Evolutionary conservation across 2,329 filamentous ascomycete genomes (phyloP).

Genomic region (Ciborinia camelliae): DNA sequence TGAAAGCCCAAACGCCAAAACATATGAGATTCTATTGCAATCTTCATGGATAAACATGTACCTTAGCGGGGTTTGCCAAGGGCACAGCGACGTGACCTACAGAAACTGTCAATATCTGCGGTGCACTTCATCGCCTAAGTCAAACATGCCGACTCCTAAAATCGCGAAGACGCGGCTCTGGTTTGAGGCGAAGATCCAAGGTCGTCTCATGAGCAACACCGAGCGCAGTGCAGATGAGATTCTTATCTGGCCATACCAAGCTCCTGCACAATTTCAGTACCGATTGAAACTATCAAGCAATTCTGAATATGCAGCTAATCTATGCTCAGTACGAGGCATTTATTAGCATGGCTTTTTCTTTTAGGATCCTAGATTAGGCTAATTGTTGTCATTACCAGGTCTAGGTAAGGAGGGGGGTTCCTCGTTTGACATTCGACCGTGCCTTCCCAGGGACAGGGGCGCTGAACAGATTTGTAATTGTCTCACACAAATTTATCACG

Average conservation of each 20-base stretch:
- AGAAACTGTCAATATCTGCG: neutral
- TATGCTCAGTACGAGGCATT: neutral
- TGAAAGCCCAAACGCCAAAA: neutral
- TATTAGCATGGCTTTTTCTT: neutral
- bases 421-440: neutral
- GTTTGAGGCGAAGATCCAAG: neutral
- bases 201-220: slow-evolving; percentile 2
- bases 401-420: too few species aligned
- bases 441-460: neutral
- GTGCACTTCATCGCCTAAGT: neutral
- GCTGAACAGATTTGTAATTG: too few species aligned
- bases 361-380: neutral
- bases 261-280: neutral
- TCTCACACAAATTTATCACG: neutral
- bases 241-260: neutral
- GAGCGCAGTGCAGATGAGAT: neutral
- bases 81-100: neutral
- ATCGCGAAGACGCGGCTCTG: neutral
- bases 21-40: neutral
- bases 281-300: neutral
- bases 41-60: neutral
- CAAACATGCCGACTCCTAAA: neutral
- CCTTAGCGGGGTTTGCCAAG: too few species aligned
- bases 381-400: neutral
- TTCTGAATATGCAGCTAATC: neutral